Conservation (phyloP, 352 stramenopile species). For the Chloridella minuta region DNA sequence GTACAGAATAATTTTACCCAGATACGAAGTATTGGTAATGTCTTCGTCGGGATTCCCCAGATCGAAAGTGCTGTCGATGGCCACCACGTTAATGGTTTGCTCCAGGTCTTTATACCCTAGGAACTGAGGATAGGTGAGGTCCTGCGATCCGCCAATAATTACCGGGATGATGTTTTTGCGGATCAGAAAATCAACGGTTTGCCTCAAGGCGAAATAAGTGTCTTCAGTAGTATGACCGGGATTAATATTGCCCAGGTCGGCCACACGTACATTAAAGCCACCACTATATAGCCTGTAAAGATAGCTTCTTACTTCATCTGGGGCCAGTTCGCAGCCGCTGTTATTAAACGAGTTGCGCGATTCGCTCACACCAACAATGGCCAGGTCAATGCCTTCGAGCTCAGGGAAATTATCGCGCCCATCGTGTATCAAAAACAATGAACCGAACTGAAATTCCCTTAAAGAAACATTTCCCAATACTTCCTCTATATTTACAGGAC, state of each 20-base stretch:
- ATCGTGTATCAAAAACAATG: neutral
- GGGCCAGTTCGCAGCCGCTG: neutral
- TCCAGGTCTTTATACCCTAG: neutral
- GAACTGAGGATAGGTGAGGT: neutral
- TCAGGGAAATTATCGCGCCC: neutral
- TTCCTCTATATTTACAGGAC: neutral
- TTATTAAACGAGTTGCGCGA: neutral
- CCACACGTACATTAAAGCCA: neutral
- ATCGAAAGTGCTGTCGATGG: neutral
- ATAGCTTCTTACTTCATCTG: neutral
- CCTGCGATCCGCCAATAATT: neutral
- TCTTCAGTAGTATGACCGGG: neutral
- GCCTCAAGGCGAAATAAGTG: neutral
- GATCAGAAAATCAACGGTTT: neutral
- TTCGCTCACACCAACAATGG: neutral
- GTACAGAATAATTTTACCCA: neutral
- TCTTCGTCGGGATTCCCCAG: neutral
- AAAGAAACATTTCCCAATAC: neutral
- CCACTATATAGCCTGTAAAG: neutral
- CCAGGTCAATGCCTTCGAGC: neutral
- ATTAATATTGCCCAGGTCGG: neutral
- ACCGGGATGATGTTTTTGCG: neutral
- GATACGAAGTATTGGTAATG: neutral
- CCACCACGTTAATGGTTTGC: neutral
- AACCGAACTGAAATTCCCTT: neutral